phyloP scores from a whole-genome alignment of 345 rosid species.

The Carallia brachiata region DNA sequence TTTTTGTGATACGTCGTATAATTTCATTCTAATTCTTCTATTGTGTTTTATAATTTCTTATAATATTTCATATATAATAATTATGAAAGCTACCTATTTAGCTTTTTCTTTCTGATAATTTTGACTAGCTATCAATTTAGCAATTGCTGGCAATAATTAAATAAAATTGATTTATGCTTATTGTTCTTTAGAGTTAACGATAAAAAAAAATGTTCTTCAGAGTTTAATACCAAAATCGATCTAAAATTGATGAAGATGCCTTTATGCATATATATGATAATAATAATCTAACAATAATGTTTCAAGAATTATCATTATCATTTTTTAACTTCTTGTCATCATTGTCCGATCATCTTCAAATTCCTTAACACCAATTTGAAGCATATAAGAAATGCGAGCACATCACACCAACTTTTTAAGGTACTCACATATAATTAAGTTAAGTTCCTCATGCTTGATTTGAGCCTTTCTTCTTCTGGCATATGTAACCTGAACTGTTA shows the following conservation, averaged over 20 bases:
- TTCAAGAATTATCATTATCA: not conserved
- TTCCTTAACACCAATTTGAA: not conserved
- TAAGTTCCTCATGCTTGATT: not conserved
- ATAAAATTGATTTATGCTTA: no score
- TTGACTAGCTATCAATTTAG: not conserved
- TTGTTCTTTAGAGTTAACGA: no score
- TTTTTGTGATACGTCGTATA: no score
- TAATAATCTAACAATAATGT: not conserved
- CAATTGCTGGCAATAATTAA: no score
- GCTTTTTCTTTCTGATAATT: no score
- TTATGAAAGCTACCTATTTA: no score
- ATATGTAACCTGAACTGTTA: not conserved
- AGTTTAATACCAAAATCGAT: no score
- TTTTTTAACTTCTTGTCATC: not conserved
- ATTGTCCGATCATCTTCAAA: no score
- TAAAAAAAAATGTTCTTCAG: no score
- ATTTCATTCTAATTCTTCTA: no score
- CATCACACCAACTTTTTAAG: not conserved
- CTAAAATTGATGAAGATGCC: not conserved
- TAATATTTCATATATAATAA: no score
- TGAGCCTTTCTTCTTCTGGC: conserved; percentile 7
- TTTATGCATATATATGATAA: not conserved
- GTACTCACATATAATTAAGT: not conserved
- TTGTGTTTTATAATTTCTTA: no score
- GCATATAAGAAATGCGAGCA: not conserved